Conservation (phyloP, 2,329 filamentous ascomycete genomes). For the Aspergillus felis region DNA sequence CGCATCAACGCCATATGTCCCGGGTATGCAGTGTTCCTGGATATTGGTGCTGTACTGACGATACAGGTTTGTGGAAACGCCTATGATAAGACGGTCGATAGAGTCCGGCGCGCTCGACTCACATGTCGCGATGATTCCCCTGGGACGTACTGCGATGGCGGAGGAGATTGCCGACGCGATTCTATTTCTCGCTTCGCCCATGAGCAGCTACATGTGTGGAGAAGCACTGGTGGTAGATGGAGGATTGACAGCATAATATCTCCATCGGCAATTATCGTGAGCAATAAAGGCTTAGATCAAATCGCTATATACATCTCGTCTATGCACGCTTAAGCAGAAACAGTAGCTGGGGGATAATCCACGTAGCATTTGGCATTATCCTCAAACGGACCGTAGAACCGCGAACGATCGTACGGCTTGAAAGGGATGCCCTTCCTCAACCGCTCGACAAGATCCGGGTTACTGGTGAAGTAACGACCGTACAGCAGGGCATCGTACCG, state of each 20-base stretch:
- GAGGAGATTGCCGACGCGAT: conserved; percentile 55
- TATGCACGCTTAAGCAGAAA: neutral
- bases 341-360: conserved; percentile 22
- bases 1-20: conserved; percentile 60
- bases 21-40: conserved; percentile 30
- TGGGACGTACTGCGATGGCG: conserved; percentile 45
- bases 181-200: conserved; percentile 41
- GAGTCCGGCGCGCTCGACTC: conserved; percentile 14
- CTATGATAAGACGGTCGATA: conserved; percentile 16
- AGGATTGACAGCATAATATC: conserved; percentile 19
- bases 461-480: conserved; percentile 48
- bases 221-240: conserved; percentile 25
- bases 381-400: conserved; percentile 43
- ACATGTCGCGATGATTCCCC: conserved; percentile 45
- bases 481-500: conserved; percentile 48
- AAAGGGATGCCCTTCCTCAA: conserved; percentile 40
- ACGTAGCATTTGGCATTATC: conserved; percentile 29
- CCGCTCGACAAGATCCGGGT: conserved; percentile 47
- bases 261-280: neutral
- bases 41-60: neutral
- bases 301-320: conserved; percentile 8
- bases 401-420: conserved; percentile 41
- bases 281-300: neutral
- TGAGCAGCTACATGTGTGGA: conserved; percentile 44
- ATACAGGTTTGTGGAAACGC: conserved; percentile 21